Base-by-base conservation (phyloP, 495 filamentous ascomycete genomes). In the Bacidia rubella region DNA sequence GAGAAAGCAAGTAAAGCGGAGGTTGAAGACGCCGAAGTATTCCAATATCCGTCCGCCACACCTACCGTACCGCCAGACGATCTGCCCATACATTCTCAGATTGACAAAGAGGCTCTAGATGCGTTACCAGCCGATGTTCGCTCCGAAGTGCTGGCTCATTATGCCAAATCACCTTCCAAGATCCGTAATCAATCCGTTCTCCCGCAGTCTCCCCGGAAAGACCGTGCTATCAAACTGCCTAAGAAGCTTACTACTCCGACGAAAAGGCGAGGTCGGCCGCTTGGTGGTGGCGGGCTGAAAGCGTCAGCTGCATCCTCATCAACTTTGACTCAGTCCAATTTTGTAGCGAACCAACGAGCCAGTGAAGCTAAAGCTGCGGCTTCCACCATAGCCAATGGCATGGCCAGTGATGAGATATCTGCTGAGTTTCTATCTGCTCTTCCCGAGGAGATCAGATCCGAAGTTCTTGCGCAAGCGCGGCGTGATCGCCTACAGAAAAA, bases 91-190 rank as follows among this genome's bases (percentile, higher is more conserved):
- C 69, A 73, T 38, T 72, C 81, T 55, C 78, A 86, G 55, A 63
- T 89, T 21, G 86, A 90, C 60, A 79, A 76, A 1, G 83, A 87
- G 45, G 77, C 80, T 11, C 78, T 95, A 51, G 74, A 80, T 27
- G 85, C 85, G 1, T 71, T 96, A 4, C 89, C 89, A 0, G 81
- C 83, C 41, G 87, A 92, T 54, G 77, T 96, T 57, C 82, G 87
- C 53, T 78, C 81, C 19, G 89, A 95, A 61, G 70, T 94, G 9
- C 67, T 90, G 5, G 77, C 74, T 2, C 82, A 81, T 47, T 92
- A 94, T 62, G 61, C 62, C 0, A 59, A 53, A 54, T 65, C 63
- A 24, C 55, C 65, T 10, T 57, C 51, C 15, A 56, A 62, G 22
- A 51, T 63, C 40, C 46, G 54, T 39, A 54, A 44, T 23, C 78